Evolutionary conservation across 805 yeast species (phyloP), one percentile per base, ranked within the genome.

Genomic region (Blastobotrys muscicola): DNA sequence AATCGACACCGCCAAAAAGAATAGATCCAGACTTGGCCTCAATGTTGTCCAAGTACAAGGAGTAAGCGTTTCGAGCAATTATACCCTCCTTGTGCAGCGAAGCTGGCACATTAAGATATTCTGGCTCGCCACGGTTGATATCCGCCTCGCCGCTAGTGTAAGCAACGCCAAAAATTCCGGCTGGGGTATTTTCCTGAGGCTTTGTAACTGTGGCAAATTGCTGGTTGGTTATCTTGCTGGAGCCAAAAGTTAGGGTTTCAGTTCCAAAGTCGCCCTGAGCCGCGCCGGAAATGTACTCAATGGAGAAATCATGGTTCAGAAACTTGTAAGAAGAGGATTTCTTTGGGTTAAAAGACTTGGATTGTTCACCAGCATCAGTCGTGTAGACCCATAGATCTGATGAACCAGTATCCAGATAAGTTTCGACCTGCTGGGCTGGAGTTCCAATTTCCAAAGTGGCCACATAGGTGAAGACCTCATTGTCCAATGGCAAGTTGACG

Each of bases 131-230:
- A 61, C 69, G 39, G 53, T n/a, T n/a, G n/a, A n/a, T n/a, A n/a
- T n/a, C n/a, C n/a, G n/a, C n/a, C n/a, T n/a, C n/a, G 63, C 57
- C 46, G 61, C 68, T 30, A 54, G 52, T 39, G 41, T 60, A 54
- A 7, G 68, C 69, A 29, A 65, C 33, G 11, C 49, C 51, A 4
- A 47, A 53, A 12, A 64, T 58, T 45, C 94, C 92, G 45, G 72
- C 64, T 7, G 75, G 60, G 4, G 89, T 77, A 48, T 76, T 75
- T 1, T 85, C 74, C 30, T 59, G 58, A 54, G 47, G 13, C 15
- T 31, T 30, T 57, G 78, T 76, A 2, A 84, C 92, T 16, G 86
- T 76, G 2, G 94, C 96, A 60, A 89, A 74, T 4, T 85, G 75
- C 30, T 83, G 66, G 44, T 67, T 64, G 0, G 65, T 48, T 8